Percentiles rank a stretch among this genome's conserved stretches.
phyloP scores from a whole-genome alignment of 352 stramenopile species.

The Saprolegnia diclina region DNA sequence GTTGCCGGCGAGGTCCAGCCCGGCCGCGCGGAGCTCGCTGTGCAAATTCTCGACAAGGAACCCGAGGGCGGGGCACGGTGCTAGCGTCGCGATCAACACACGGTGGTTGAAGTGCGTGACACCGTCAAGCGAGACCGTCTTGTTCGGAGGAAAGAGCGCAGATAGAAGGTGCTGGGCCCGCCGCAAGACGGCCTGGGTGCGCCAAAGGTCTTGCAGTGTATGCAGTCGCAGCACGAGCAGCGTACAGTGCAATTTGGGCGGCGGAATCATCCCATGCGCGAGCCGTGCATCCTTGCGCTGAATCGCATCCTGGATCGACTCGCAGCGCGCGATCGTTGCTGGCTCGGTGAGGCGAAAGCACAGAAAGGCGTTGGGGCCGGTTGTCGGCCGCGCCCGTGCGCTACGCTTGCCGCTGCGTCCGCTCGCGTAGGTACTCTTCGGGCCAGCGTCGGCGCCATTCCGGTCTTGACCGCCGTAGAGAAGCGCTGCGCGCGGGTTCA shows the following conservation, averaged over 20 bases:
- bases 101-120: neutral
- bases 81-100: neutral
- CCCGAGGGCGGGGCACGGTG: neutral
- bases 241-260: neutral
- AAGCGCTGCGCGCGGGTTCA: neutral
- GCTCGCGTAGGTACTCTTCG: neutral
- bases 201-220: neutral
- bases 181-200: neutral
- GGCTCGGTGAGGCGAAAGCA: neutral
- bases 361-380: conserved; percentile 1
- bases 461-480: neutral
- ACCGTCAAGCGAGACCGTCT: neutral
- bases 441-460: neutral
- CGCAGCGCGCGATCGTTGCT: neutral
- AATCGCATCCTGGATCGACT: neutral
- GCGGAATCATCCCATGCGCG: neutral
- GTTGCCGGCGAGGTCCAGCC: neutral
- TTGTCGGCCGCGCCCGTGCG: neutral
- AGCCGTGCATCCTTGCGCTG: neutral
- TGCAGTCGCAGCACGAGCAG: neutral
- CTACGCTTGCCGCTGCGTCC: neutral
- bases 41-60: neutral
- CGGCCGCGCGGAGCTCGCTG: neutral
- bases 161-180: neutral
- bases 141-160: neutral